Percentiles rank a stretch among this genome's conserved stretches.
Evolutionary conservation across 1,284 basidiomycete genomes (phyloP).

Genomic region (Leccinum subfulvum): DNA sequence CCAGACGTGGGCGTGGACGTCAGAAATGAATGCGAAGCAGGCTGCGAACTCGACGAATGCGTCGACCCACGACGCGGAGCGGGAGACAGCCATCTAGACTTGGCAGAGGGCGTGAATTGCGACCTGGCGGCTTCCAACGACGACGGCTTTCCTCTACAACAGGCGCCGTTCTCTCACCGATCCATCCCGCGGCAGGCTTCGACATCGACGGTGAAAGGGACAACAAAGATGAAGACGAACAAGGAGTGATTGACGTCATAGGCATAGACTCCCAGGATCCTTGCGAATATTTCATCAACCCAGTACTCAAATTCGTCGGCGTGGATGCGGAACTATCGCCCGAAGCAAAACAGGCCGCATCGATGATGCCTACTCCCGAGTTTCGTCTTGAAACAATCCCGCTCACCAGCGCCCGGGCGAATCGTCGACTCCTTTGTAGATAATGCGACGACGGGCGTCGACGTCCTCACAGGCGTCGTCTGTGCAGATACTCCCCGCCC

Average conservation of each 20-base stretch:
- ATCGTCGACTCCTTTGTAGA: background rate
- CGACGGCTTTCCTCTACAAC: background rate
- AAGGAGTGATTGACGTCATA: slow-evolving; percentile 20
- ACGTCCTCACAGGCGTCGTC: slow-evolving; percentile 7
- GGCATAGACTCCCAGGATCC: slow-evolving; percentile 31
- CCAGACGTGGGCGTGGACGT: slow-evolving; percentile 9
- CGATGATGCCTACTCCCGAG: too few relatives aligned
- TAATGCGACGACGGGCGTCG: slow-evolving; percentile 7
- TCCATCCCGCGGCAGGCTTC: slow-evolving; percentile 1
- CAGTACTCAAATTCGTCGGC: slow-evolving; percentile 12
- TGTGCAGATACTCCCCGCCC: slow-evolving; percentile 8
- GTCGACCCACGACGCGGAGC: slow-evolving; percentile 5
- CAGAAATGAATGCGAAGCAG: slow-evolving; percentile 11
- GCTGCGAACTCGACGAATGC: slow-evolving; percentile 12
- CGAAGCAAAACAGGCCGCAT: background rate
- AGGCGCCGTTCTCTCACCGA: slow-evolving; percentile 1
- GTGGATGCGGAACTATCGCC: slow-evolving; percentile 9
- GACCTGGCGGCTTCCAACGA: background rate
- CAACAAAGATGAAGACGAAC: slow-evolving; percentile 21
- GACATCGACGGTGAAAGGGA: slow-evolving; percentile 19
- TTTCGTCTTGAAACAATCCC: too few relatives aligned
- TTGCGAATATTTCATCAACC: slow-evolving; percentile 27
- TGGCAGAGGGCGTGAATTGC: slow-evolving; percentile 8
- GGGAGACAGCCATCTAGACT: slow-evolving; percentile 22
- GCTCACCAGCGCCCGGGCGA: background rate